A percentile compares a stretch with the other conserved stretches of the same genome.
Conservation (phyloP, 176 grass and related monocot species). For the Triticum dicoccoides region DNA sequence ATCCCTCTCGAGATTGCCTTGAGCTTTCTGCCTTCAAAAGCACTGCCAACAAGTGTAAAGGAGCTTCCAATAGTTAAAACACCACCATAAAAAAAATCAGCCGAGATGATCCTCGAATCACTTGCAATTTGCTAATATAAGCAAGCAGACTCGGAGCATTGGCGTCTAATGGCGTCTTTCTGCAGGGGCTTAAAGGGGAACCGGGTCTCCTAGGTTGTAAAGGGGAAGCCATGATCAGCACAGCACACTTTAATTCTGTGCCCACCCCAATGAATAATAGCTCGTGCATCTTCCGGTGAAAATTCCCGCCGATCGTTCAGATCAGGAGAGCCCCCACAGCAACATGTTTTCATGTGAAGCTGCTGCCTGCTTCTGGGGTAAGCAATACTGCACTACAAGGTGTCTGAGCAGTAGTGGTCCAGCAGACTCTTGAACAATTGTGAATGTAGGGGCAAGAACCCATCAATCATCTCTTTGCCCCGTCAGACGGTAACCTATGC, state of each 20-base stretch:
- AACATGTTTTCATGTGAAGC: conserved; percentile 68
- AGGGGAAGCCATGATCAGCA: conserved; percentile 37
- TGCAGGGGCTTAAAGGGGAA: conserved; percentile 24
- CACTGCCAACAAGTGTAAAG: conserved; percentile 42
- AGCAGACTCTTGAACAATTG: conserved; percentile 21
- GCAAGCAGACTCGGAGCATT: conserved; percentile 25
- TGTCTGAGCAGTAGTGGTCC: conserved; percentile 33
- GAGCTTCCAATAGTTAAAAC: conserved; percentile 28
- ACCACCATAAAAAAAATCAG: background rate
- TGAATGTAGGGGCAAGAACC: background rate
- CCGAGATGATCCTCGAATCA: conserved; percentile 38
- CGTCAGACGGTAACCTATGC: background rate
- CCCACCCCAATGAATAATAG: conserved; percentile 39
- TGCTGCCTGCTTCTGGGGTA: conserved; percentile 52
- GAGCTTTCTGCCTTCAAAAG: conserved; percentile 54
- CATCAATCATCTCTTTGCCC: background rate
- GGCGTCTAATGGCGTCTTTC: conserved; percentile 42
- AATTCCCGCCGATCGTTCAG: conserved; percentile 36
- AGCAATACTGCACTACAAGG: conserved; percentile 22
- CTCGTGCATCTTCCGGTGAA: conserved; percentile 40
- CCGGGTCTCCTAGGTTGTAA: conserved; percentile 42
- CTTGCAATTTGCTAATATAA: conserved; percentile 38
- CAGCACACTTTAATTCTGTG: conserved; percentile 38
- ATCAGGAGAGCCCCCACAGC: conserved; percentile 50
- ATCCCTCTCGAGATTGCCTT: conserved; percentile 35